These are phyloP conservation scores for Gaultheria prostrata DNA, from an alignment of 148 eudicot genomes.

Conservation along the genomic window DNA sequence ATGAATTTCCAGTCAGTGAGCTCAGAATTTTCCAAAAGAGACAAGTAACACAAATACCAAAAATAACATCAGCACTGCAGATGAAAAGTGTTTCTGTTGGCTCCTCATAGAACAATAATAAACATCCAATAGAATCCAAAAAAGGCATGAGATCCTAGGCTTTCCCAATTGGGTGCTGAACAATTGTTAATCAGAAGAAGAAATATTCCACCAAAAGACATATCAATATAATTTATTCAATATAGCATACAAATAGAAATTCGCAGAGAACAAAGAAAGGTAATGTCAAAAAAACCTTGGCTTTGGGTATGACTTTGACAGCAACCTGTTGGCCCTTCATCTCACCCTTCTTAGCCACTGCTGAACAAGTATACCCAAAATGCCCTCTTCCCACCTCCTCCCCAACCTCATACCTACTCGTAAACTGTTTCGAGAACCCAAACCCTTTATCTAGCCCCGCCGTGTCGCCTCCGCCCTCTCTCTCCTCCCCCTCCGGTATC, in stretches of 20 bases:
- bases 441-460: constrained; percentile 54
- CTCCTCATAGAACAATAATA: no score
- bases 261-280: not conserved
- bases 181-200: not conserved
- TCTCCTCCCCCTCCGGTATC: constrained; percentile 23
- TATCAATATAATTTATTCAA: not conserved
- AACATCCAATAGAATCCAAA: not conserved
- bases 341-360: constrained; percentile 43
- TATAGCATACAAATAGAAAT: not conserved
- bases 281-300: constrained; percentile 40
- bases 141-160: not conserved
- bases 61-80: no score
- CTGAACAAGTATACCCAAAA: constrained; percentile 64
- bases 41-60: not conserved
- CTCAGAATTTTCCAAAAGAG: no score
- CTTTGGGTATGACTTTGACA: constrained; percentile 56
- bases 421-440: constrained; percentile 49
- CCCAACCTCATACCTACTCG: constrained; percentile 43
- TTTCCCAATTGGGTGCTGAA: not conserved
- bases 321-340: constrained; percentile 51
- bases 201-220: not conserved
- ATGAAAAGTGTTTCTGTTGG: no score
- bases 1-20: no score
- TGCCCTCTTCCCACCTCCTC: constrained; percentile 68
- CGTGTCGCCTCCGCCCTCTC: constrained; percentile 16